Evolutionary conservation across 345 rosid genomes (phyloP), one percentile per base, ranked within the genome.

Genomic region (Diplotaxis tenuifolia): DNA sequence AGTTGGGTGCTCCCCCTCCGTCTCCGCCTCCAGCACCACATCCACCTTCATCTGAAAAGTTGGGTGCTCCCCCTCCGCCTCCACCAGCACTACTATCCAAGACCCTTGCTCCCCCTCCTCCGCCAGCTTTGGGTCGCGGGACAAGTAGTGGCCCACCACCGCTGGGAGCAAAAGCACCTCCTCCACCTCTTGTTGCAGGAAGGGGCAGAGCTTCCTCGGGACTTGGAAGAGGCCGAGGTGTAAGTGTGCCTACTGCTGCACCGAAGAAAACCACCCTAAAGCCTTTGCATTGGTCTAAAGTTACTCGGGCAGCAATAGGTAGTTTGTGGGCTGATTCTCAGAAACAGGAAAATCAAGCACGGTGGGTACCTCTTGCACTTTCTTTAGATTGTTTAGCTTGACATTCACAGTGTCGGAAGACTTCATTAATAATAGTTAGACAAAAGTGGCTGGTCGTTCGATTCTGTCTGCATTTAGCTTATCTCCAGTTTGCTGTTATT

Each of bases 221-320:
- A 27, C 80, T 82, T 58, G 92, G 82, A 75, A 88, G 85, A 83
- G 91, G 87, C 40, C 87, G 97, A 68, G 81, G 75, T 58, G 57
- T 80, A 42, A 75, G 56, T 71, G 89, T 80, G 57, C 65, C 83
- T 75, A 55, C 71, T 79, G 82, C 18, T 76, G 84, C 80, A 32
- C 89, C 96, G 36, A 94, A 85, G 85, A 91, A 71, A 80, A 20
- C 88, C 65, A 80, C 86, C 16, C 73, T 94, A 68, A 94, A 91
- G 81, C 97, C 98, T 65, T 81, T 91, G 58, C 97, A 94, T 82
- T 94, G 98, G 98, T 92, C 87, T 28, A 94, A 94, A 88, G 97
- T 94, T 65, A 89, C 96, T 62, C 87, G 97, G 70, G 84, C 97
- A 73, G 65, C 84, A 84, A 89, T 87, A 82, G 98, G 98, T 62